Evolutionary conservation across 1,139 yeast species (phyloP).

Genomic region (Lodderomyces margitis): DNA sequence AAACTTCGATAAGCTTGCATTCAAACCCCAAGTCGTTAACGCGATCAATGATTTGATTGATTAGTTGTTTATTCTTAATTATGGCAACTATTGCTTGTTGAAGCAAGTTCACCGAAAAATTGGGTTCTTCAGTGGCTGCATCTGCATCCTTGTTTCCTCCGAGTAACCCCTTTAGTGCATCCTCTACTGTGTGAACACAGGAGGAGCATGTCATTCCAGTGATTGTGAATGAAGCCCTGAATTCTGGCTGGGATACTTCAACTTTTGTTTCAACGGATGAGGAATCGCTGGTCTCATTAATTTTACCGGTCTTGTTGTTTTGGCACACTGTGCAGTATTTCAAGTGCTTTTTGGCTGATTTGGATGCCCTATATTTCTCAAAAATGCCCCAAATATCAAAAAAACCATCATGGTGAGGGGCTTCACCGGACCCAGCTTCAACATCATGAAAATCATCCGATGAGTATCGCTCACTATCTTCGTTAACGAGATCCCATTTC

Average conservation of each 20-base stretch:
- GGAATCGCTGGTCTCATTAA: constrained; percentile 1
- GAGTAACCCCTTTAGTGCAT: constrained; percentile 28
- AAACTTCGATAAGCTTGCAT: constrained; percentile 54
- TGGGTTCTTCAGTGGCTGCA: constrained; percentile 20
- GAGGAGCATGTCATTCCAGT: constrained; percentile 69
- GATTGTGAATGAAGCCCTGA: constrained; percentile 52
- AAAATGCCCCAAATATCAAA: constrained; percentile 16
- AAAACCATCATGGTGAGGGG: constrained; percentile 15
- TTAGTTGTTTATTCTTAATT: constrained; percentile 50
- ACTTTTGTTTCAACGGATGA: constrained; percentile 29
- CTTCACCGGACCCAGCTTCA: constrained; percentile 3
- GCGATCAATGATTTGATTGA: constrained; percentile 46
- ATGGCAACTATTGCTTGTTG: constrained; percentile 46
- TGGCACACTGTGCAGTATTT: constrained; percentile 35
- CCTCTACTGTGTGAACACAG: constrained; percentile 50
- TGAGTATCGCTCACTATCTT: constrained; percentile 12
- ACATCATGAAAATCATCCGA: constrained; percentile 4
- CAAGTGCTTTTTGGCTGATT: constrained; percentile 23
- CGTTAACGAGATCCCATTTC: constrained; percentile 30
- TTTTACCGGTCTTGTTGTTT: constrained; percentile 7
- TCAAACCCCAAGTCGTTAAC: constrained; percentile 58
- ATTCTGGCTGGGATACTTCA: constrained; percentile 27
- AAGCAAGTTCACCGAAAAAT: constrained; percentile 40
- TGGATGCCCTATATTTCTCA: constrained; percentile 10
- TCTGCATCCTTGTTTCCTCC: constrained; percentile 6